Percentiles rank a stretch among this genome's conserved stretches.
Evolutionary conservation across 352 stramenopile genomes (phyloP).

Genomic region (Pythium brachiatum): DNA sequence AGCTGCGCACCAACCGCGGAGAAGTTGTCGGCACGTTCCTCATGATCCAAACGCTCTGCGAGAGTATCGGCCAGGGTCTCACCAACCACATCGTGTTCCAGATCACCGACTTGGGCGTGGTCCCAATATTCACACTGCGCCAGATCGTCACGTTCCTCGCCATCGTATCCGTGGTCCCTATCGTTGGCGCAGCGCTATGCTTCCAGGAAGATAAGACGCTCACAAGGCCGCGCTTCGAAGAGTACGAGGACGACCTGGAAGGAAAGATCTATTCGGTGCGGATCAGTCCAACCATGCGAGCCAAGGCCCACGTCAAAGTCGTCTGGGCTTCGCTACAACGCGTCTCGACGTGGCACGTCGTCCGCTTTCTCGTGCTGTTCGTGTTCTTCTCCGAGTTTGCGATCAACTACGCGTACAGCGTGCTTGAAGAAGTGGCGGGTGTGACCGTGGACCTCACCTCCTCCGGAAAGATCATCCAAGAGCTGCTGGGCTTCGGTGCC

Average conservation of each 20-base stretch:
- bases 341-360: constrained; percentile 39
- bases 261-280: not conserved
- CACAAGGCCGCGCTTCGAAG: not conserved
- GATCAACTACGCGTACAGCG: constrained; percentile 43
- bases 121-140: constrained; percentile 44
- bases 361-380: constrained; percentile 60
- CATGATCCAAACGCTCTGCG: constrained; percentile 46
- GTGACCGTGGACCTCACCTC: constrained; percentile 42
- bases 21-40: constrained; percentile 43
- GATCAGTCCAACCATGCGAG: not conserved
- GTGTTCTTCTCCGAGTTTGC: constrained; percentile 60
- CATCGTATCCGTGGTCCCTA: constrained; percentile 40
- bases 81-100: constrained; percentile 54
- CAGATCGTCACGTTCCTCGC: constrained; percentile 50
- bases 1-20: constrained; percentile 32
- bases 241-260: not conserved
- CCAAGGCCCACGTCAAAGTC: constrained; percentile 9
- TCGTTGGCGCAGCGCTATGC: constrained; percentile 32
- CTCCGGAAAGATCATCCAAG: constrained; percentile 43
- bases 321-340: constrained; percentile 33
- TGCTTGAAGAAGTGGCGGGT: constrained; percentile 41
- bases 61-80: constrained; percentile 44
- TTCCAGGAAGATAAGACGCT: constrained; percentile 35
- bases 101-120: constrained; percentile 40
- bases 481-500: constrained; percentile 41